Percentiles rank a stretch among this genome's conserved stretches.
These are phyloP conservation scores for Tilletiaria anomala DNA, from an alignment of 1,284 basidiomycete genomes.

Conservation along the genomic window DNA sequence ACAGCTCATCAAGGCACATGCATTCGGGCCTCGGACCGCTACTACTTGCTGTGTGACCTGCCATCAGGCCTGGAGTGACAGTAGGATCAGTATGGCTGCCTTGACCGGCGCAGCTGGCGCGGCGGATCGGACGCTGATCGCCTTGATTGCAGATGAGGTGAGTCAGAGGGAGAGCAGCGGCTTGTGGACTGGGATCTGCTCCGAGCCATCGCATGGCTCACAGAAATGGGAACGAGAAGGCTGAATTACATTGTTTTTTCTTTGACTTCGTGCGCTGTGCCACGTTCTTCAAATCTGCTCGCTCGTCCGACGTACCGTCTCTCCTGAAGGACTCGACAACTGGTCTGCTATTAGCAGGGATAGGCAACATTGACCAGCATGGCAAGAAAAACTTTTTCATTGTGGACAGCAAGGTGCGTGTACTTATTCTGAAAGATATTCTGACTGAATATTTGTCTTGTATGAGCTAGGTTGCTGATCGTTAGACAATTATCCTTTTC, in stretches of 20 bases:
- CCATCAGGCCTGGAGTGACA: background rate
- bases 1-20: too few species aligned
- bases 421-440: too few species aligned
- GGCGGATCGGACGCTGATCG: slow-evolving; percentile 22
- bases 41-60: background rate
- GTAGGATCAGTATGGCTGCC: background rate
- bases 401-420: slow-evolving; percentile 27
- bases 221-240: too few species aligned
- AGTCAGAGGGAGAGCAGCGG: too few species aligned
- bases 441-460: too few species aligned
- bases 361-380: slow-evolving; percentile 32
- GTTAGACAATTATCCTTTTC: background rate
- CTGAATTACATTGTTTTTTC: too few species aligned
- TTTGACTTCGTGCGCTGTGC: background rate
- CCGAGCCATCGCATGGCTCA: too few species aligned
- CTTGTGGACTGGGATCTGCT: too few species aligned
- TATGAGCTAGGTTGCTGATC: background rate
- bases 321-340: slow-evolving; percentile 30
- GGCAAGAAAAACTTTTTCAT: slow-evolving; percentile 37
- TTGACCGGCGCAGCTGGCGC: slow-evolving; percentile 3
- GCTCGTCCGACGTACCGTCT: background rate
- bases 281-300: background rate
- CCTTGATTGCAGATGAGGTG: slow-evolving; percentile 29
- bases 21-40: too few species aligned
- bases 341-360: slow-evolving; percentile 35